These are phyloP conservation scores for Akanthomyces lecanii DNA, from an alignment of 2,329 filamentous ascomycete genomes.

Conservation along the genomic window DNA sequence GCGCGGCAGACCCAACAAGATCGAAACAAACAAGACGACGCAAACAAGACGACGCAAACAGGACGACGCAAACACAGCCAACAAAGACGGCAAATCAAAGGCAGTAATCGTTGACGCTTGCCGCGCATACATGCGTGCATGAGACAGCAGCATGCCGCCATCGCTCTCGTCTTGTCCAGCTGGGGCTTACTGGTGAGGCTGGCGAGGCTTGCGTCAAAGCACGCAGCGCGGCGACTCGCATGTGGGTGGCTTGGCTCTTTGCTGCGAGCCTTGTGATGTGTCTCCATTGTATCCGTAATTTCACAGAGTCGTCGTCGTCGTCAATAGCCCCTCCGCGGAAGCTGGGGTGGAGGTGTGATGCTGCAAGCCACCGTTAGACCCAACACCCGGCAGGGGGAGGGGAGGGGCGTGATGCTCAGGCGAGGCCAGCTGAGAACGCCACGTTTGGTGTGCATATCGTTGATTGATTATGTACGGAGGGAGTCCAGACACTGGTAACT, in stretches of 20 bases:
- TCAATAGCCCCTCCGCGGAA: neutral
- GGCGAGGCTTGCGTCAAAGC: slow-evolving; percentile 2
- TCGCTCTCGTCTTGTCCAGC: neutral
- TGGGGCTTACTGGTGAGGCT: slow-evolving; percentile 11
- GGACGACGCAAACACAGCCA: neutral
- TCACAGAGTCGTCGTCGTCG: neutral
- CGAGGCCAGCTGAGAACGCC: slow-evolving; percentile 13
- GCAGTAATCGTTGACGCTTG: neutral
- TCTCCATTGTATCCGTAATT: neutral
- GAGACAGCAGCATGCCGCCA: neutral
- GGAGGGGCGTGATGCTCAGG: neutral
- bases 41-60: neutral
- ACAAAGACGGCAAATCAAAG: neutral
- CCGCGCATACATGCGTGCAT: neutral
- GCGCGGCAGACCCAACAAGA: neutral
- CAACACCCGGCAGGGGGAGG: neutral
- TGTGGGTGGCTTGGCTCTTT: neutral
- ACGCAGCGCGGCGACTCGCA: neutral
- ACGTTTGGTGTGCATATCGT: neutral
- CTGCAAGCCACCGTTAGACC: slow-evolving; percentile 2
- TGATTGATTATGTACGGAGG: neutral
- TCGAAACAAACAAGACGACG: neutral
- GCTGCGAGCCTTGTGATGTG: neutral
- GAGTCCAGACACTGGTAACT: neutral
- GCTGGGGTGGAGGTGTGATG: neutral